Conservation (phyloP, 129 eudicot genomes). For the Apium graveolens region DNA sequence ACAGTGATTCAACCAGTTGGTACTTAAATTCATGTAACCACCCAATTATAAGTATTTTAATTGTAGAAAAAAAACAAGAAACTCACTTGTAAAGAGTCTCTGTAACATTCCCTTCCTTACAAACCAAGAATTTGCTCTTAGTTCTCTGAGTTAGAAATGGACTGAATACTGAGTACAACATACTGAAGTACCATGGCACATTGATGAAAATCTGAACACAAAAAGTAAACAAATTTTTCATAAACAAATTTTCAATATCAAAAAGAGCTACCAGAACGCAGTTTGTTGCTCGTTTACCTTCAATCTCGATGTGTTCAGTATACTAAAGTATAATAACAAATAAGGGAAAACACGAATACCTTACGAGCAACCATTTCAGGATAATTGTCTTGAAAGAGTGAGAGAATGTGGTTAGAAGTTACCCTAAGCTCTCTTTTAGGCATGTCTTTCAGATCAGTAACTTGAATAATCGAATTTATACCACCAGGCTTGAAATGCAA, state of each 20-base stretch:
- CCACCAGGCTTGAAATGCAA: constrained; percentile 89
- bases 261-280: background rate
- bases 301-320: background rate
- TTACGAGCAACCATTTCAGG: constrained; percentile 98
- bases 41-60: background rate
- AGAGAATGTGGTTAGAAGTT: constrained; percentile 78
- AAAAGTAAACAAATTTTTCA: background rate
- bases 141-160: constrained; percentile 94
- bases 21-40: background rate
- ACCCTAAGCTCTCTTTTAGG: constrained; percentile 95
- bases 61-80: constrained; percentile 6
- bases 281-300: background rate
- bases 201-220: constrained; percentile 73
- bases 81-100: constrained; percentile 90
- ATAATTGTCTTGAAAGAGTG: constrained; percentile 90
- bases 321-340: background rate
- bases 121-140: constrained; percentile 88
- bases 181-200: constrained; percentile 98
- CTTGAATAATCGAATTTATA: constrained; percentile 79
- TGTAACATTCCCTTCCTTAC: constrained; percentile 80
- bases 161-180: constrained; percentile 84
- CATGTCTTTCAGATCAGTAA: constrained; percentile 92
- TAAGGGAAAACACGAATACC: constrained; percentile 24
- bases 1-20: background rate
- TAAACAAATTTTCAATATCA: background rate